Percentiles rank a stretch among this genome's conserved stretches.
Conservation (phyloP, 2,329 filamentous ascomycete genomes). For the Xylaria arbuscula region DNA sequence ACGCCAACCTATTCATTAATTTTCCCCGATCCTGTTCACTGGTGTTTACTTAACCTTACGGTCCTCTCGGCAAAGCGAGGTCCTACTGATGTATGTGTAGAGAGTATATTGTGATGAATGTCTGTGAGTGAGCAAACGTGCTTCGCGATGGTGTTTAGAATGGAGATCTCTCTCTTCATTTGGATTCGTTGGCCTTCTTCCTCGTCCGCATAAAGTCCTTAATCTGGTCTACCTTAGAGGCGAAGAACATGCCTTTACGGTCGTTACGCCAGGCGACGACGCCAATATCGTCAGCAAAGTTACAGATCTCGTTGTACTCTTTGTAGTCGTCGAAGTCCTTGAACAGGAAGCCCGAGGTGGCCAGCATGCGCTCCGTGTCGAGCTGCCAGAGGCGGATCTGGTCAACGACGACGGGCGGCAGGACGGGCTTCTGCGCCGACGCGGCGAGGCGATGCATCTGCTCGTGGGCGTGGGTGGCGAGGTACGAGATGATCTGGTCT, state of each 20-base stretch:
- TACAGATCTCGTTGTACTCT: constrained; percentile 76
- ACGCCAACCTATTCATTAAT: constrained; percentile 16
- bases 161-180: constrained; percentile 1
- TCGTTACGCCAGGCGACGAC: constrained; percentile 91
- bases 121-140: neutral
- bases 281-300: constrained; percentile 89
- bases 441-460: constrained; percentile 81
- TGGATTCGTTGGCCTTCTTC: constrained; percentile 46
- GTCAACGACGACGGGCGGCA: constrained; percentile 96
- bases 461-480: constrained; percentile 91
- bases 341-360: constrained; percentile 86
- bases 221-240: constrained; percentile 90
- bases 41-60: neutral
- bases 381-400: constrained; percentile 98
- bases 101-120: neutral
- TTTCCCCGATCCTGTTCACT: neutral
- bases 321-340: constrained; percentile 80
- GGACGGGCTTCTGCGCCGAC: constrained; percentile 71
- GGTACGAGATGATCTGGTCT: constrained; percentile 94
- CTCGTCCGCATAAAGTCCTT: constrained; percentile 75
- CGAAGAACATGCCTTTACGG: constrained; percentile 85
- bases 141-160: neutral
- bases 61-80: neutral
- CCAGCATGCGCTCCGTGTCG: constrained; percentile 93
- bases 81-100: constrained; percentile 1